Evolutionary conservation across 805 yeast genomes (phyloP).

Genomic region (Sugiyamaella lignohabitans): DNA sequence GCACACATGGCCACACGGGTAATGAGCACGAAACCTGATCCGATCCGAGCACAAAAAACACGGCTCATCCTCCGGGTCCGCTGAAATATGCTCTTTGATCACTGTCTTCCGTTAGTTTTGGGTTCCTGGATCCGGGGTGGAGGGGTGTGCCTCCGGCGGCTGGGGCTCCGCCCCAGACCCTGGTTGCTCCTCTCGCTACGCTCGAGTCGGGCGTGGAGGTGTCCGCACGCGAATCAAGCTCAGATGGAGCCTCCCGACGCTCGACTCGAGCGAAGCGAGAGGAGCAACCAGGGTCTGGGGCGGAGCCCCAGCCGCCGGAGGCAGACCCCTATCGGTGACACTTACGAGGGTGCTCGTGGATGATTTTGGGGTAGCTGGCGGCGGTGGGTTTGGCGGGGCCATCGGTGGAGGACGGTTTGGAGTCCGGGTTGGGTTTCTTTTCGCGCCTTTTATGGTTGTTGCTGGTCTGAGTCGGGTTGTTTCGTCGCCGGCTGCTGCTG

Average conservation of each 20-base stretch:
- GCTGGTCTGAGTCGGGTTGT: not conserved
- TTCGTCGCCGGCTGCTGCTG: not conserved
- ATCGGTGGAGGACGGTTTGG: not conserved
- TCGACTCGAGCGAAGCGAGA: not conserved
- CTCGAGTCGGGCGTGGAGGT: not conserved
- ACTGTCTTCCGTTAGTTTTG: too few relatives aligned
- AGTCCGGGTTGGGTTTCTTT: not conserved
- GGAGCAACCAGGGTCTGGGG: not conserved
- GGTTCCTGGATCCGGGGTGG: too few relatives aligned
- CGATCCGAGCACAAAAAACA: slow-evolving; percentile 85
- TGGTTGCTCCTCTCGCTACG: not conserved
- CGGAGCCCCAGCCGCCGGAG: not conserved
- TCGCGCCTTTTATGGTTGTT: not conserved
- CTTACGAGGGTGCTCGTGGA: not conserved
- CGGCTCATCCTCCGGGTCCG: slow-evolving; percentile 25
- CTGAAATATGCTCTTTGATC: not conserved
- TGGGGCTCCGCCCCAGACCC: not conserved
- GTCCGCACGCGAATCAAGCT: not conserved
- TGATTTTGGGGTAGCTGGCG: not conserved
- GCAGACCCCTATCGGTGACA: not conserved
- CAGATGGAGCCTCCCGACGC: not conserved
- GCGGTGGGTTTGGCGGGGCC: not conserved
- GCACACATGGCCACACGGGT: slow-evolving; percentile 78
- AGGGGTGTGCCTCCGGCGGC: not conserved
- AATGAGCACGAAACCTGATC: slow-evolving; percentile 55